Percentiles rank a stretch among this genome's conserved stretches.
Conservation (phyloP, 768 basidiomycete genomes). For the Lentinus tigrinus region DNA sequence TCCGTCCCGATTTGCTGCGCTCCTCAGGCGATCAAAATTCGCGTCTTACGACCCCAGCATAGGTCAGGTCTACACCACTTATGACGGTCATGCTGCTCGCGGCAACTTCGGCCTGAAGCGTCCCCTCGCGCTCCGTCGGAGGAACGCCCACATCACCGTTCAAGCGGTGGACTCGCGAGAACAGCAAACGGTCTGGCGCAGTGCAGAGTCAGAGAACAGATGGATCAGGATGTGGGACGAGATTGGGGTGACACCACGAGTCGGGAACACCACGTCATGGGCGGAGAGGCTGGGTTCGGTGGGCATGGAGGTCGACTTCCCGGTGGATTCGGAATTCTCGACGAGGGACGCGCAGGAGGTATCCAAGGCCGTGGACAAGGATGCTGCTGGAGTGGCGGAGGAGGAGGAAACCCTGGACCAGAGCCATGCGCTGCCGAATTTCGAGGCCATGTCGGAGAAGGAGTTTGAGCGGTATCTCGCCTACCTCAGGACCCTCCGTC, state of each 20-base stretch:
- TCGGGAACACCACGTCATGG: slow-evolving; percentile 35
- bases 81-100: slow-evolving; percentile 66
- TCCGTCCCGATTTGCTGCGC: slow-evolving; percentile 69
- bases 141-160: slow-evolving; percentile 64
- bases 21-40: slow-evolving; percentile 82
- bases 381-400: slow-evolving; percentile 1
- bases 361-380: not conserved
- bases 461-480: slow-evolving; percentile 60
- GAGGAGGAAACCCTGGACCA: not conserved
- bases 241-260: slow-evolving; percentile 42
- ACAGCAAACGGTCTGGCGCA: slow-evolving; percentile 77
- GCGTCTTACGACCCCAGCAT: slow-evolving; percentile 76
- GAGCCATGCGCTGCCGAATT: slow-evolving; percentile 39
- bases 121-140: slow-evolving; percentile 65
- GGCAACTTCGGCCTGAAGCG: slow-evolving; percentile 89
- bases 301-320: slow-evolving; percentile 27
- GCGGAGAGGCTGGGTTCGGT: slow-evolving; percentile 36
- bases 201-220: slow-evolving; percentile 61
- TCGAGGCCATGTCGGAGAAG: slow-evolving; percentile 56
- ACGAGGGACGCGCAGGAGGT: not conserved
- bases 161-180: slow-evolving; percentile 68
- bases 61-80: slow-evolving; percentile 73
- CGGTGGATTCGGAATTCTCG: slow-evolving; percentile 48
- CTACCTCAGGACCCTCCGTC: slow-evolving; percentile 55
- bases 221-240: slow-evolving; percentile 71